Evolutionary conservation across 2,329 filamentous ascomycete species (phyloP), one percentile per base, ranked within the genome.

Genomic region (Xylariaceae sp.): DNA sequence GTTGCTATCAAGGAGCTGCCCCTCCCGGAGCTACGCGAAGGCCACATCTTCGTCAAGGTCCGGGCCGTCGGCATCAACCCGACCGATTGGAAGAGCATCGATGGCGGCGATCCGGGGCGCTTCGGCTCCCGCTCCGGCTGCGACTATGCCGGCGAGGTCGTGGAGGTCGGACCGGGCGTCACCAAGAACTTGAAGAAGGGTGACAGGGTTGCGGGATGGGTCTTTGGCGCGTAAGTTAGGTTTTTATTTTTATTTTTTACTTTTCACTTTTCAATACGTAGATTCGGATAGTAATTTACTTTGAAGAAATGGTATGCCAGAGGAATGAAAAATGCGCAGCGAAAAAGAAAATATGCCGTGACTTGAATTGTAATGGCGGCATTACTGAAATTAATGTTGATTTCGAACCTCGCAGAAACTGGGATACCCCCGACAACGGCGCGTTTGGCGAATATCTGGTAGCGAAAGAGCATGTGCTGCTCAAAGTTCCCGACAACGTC

Each of bases 141-240:
- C 47, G 79, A 81, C 61, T 81, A 74, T 49, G 72, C 74, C 23
- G 78, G 79, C 32, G 62, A 75, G 11, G 73, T 82, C 2, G 73
- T 77, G 30, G 72, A 76, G 46, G 69, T 81, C 20, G 79, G 78
- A 7, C 48, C 62, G 3, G 71, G 71, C 27, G 74, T 77, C 16
- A 75, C 66, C 13, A 74, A 74, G 56, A 50, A 63, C 5, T 74
- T 79, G 53, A 73, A 73, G 61, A 73, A 73, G 47, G 80, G 80
- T 2, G 79, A 83, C 54, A 73, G 78, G 33, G 68, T 81, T 26
- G 64, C 67, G 20, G 79, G 79, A 4, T 43, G 46, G 8, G 35
- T 48, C 7, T 51, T 48, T 32, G 59, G 59, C 40, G 53, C 50
- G 67, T 70, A 52, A 57, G 64, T 58, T n/a, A n/a, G n/a, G n/a